Evolutionary conservation across 768 basidiomycete genomes (phyloP).

Genomic region (Mycena vitilis): DNA sequence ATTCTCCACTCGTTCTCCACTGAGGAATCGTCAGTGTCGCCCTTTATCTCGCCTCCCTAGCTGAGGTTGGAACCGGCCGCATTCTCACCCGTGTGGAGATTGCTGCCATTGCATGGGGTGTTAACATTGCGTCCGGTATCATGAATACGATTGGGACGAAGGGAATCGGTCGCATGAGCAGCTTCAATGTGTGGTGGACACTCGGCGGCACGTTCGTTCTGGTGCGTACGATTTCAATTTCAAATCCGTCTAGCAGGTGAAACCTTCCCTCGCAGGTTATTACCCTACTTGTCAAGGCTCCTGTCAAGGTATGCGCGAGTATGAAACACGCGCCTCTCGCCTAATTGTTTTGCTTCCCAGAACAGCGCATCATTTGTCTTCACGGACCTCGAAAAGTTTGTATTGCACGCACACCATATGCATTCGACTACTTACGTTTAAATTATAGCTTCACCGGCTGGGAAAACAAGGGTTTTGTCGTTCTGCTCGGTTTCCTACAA

Average conservation of each 20-base stretch:
- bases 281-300: slow-evolving; percentile 67
- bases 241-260: no score
- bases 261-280: slow-evolving; percentile 43
- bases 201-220: slow-evolving; percentile 67
- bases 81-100: slow-evolving; percentile 61
- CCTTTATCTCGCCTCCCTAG: slow-evolving; percentile 65
- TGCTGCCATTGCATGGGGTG: slow-evolving; percentile 65
- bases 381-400: slow-evolving; percentile 66
- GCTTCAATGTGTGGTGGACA: slow-evolving; percentile 72
- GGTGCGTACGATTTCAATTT: slow-evolving; percentile 30
- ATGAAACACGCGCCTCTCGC: neutral
- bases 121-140: slow-evolving; percentile 65
- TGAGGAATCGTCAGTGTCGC: slow-evolving; percentile 51
- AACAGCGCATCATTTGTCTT: slow-evolving; percentile 66
- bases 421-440: neutral
- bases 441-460: slow-evolving; percentile 64
- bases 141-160: slow-evolving; percentile 69
- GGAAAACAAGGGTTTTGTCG: slow-evolving; percentile 64
- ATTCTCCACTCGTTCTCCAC: neutral
- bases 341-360: slow-evolving; percentile 41
- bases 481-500: slow-evolving; percentile 68
- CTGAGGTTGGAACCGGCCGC: slow-evolving; percentile 59
- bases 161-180: slow-evolving; percentile 66
- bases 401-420: neutral
- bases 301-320: slow-evolving; percentile 54